These are phyloP conservation scores for Prunus armeniaca DNA, from an alignment of 306 rosid genomes.

Conservation along the genomic window DNA sequence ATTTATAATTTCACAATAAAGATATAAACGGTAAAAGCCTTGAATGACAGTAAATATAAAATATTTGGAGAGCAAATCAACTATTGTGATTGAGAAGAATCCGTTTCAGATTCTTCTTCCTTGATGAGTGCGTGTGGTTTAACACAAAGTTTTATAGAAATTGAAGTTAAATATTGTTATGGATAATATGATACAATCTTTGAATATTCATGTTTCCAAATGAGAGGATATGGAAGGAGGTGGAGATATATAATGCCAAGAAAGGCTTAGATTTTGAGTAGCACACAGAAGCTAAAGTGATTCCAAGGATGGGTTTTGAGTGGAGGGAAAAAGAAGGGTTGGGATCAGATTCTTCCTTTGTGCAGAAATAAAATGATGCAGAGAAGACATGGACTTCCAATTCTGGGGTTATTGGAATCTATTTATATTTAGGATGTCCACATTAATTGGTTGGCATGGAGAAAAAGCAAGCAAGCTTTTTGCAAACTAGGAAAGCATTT, in stretches of 20 bases:
- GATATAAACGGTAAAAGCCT: too few relatives aligned
- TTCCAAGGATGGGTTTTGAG: slow-evolving; percentile 22
- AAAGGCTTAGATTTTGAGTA: slow-evolving; percentile 1
- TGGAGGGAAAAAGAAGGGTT: slow-evolving; percentile 5
- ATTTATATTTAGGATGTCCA: too few relatives aligned
- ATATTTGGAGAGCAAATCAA: too few relatives aligned
- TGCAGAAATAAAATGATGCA: neutral
- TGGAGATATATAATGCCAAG: neutral
- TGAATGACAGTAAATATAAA: too few relatives aligned
- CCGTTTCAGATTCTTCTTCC: too few relatives aligned
- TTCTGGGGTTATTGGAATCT: too few relatives aligned
- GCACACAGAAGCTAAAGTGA: slow-evolving; percentile 40
- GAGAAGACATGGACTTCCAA: too few relatives aligned
- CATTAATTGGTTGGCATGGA: neutral
- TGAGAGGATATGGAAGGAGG: neutral
- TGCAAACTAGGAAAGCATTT: slow-evolving; percentile 3
- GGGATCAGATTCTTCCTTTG: slow-evolving; percentile 62
- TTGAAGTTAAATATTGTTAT: too few relatives aligned
- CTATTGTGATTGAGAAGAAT: too few relatives aligned
- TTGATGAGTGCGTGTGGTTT: too few relatives aligned
- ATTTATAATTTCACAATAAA: too few relatives aligned
- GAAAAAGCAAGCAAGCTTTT: slow-evolving; percentile 28
- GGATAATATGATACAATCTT: neutral
- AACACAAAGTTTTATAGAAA: too few relatives aligned
- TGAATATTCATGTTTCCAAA: slow-evolving; percentile 36